A percentile compares a stretch with the other conserved stretches of the same genome.
phyloP scores from a whole-genome alignment of 805 yeast genomes.

The Torulaspora delbrueckii region DNA sequence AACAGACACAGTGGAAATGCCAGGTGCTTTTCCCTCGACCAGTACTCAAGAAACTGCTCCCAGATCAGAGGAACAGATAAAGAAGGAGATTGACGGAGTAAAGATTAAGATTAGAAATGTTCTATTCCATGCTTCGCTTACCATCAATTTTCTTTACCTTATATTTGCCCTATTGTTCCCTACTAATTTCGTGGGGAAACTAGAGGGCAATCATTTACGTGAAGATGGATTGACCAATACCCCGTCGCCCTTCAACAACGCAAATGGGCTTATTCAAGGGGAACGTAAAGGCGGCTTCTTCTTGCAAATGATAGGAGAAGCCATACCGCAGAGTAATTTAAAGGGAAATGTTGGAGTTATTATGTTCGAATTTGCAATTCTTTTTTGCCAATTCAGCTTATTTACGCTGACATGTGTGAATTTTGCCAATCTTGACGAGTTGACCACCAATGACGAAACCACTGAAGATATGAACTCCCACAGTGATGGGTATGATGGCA shows the following conservation, averaged over 20 bases:
- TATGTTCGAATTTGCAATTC: conserved; percentile 26
- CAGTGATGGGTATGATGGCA: conserved; percentile 46
- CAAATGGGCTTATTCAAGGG: conserved; percentile 27
- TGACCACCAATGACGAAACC: conserved; percentile 9
- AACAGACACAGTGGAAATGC: conserved; percentile 13
- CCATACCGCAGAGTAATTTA: conserved; percentile 32
- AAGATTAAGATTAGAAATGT: conserved; percentile 23
- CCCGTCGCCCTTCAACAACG: conserved; percentile 30
- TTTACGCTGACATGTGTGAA: conserved; percentile 29
- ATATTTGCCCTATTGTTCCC: conserved; percentile 25
- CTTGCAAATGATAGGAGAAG: conserved; percentile 47
- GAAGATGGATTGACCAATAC: conserved; percentile 28
- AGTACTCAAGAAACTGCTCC: background rate
- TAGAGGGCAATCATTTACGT: conserved; percentile 23
- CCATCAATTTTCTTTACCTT: conserved; percentile 22
- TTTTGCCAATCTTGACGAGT: conserved; percentile 20
- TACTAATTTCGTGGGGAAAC: conserved; percentile 36
- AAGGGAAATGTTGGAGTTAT: conserved; percentile 33
- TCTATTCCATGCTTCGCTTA: conserved; percentile 26
- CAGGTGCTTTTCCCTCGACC: conserved; percentile 21
- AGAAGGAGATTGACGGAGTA: conserved; percentile 11
- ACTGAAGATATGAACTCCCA: conserved; percentile 14
- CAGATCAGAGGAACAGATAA: conserved; percentile 1
- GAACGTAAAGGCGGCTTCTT: conserved; percentile 37
- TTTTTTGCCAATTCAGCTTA: conserved; percentile 27